phyloP scores from a whole-genome alignment of 257 asterid genomes.

The Plantago ovata region DNA sequence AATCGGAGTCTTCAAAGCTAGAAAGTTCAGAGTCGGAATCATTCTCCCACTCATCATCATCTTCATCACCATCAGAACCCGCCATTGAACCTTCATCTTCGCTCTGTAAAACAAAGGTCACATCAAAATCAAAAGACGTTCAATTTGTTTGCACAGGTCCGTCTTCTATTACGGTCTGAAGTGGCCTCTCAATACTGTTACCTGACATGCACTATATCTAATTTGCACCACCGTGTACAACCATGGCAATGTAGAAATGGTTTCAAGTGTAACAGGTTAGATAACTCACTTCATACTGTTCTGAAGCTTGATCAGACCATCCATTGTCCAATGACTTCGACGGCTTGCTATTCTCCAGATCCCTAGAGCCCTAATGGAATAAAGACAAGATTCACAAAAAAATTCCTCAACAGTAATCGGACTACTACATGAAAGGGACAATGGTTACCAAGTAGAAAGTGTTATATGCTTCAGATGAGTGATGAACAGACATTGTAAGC shows the following conservation, averaged over 20 bases:
- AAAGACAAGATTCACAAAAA: conserved; percentile 8
- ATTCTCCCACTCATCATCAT: conserved; percentile 33
- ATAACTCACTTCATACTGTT: conserved; percentile 45
- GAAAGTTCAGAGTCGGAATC: conserved; percentile 42
- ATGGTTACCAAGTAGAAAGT: background rate
- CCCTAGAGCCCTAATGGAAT: conserved; percentile 48
- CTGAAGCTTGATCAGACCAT: conserved; percentile 37
- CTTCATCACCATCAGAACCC: conserved; percentile 46
- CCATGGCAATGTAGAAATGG: too few species aligned
- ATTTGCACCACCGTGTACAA: too few species aligned
- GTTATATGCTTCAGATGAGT: background rate
- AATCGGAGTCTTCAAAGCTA: conserved; percentile 27
- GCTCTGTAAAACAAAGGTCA: conserved; percentile 32
- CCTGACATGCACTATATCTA: background rate
- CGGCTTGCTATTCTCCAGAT: conserved; percentile 26
- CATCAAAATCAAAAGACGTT: background rate
- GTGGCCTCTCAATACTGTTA: background rate
- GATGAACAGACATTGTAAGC: background rate
- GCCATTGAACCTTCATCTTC: conserved; percentile 53
- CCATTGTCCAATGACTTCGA: conserved; percentile 31
- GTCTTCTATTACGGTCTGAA: background rate
- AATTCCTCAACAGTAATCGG: background rate
- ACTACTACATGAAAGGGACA: background rate
- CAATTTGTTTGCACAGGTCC: background rate
- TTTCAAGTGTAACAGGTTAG: conserved; percentile 5